Base-by-base conservation (phyloP, 345 rosid species). In the thale cress (Arabidopsis thaliana) region DNA sequence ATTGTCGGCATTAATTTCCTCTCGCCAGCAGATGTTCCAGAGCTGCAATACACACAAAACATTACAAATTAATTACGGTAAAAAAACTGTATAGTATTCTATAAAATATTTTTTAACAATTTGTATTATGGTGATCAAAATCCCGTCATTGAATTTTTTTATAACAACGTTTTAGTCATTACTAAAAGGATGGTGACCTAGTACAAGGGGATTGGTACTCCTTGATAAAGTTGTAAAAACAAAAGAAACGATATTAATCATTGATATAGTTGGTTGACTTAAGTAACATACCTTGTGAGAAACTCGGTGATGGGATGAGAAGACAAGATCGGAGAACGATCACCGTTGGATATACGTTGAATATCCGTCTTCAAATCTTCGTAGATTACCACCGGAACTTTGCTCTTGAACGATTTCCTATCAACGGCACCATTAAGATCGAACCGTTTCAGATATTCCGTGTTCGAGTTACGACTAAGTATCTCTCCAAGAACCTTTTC, bases 21-120 rank as follows among this genome's bases (percentile, higher is more conserved):
- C 77, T 94, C 98, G n/a, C 98, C 97, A 4, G 95, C 97, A 22
- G 98, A 94, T 56, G 98, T 94, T 10, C 98, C 97, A 59, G 98
- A 93, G 75, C 98, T 93, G 80, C 40, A 41, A 44, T 46, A 58
- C 33, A 57, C 20, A 69, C 59, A 65, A 28, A 28, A 57, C 32
- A 6, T 28, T 28, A 28, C 1, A 34, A 16, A 34, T 13, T 34
- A 34, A 38, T 41, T 12, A 60, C 4, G 5, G 49, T 65, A 24
- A 28, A 28, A 28, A 28, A 42, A 62, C 30, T 1, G 3, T 28
- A 28, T 0, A 16, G 20, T 16, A 16, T 16, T 16, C 20, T 16
- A 16, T 16, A 16, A 16, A 0, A 16, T 16, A 16, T 16, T 16
- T 16, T 16, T 16, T 16, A 16, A 16, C 0, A 16, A 16, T 0